phyloP scores from a whole-genome alignment of 257 asterid genomes.

The Primulina huaijiensis region DNA sequence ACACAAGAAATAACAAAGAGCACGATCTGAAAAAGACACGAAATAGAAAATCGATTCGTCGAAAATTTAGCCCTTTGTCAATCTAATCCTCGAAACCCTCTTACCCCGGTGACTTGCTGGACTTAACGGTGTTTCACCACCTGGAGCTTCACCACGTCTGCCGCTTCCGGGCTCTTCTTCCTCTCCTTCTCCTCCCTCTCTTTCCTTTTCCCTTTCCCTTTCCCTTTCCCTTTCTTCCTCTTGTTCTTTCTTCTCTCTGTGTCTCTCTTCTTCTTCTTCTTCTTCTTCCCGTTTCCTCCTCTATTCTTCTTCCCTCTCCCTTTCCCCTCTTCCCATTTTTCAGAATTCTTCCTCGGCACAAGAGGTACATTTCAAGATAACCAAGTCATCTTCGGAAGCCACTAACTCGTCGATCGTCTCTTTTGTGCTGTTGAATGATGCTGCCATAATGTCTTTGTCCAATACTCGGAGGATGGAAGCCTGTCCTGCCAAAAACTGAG shows the following conservation, averaged over 20 bases:
- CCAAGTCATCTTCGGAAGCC: conserved; percentile 39
- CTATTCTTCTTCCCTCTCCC: conserved; percentile 15
- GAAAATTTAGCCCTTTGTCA: neutral
- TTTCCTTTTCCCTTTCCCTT: neutral
- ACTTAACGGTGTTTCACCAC: neutral
- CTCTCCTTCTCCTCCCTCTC: conserved; percentile 12
- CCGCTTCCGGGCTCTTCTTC: neutral
- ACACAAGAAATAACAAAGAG: neutral
- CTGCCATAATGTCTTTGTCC: conserved; percentile 47
- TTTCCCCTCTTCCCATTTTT: conserved; percentile 22
- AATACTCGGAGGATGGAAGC: conserved; percentile 59
- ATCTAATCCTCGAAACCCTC: neutral
- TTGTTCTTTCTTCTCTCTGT: neutral
- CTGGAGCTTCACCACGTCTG: neutral
- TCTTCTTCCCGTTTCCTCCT: neutral
- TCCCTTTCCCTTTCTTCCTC: conserved; percentile 12
- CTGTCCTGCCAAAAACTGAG: conserved; percentile 67
- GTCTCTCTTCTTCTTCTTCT: conserved; percentile 2
- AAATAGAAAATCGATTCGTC: neutral
- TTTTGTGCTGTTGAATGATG: conserved; percentile 41
- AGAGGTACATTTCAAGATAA: conserved; percentile 57
- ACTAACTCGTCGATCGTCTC: conserved; percentile 44
- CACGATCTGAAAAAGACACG: neutral
- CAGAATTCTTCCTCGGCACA: conserved; percentile 81
- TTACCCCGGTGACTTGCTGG: neutral